Base-by-base conservation (phyloP, 768 basidiomycete genomes). In the Xanthoconium stramineum region DNA sequence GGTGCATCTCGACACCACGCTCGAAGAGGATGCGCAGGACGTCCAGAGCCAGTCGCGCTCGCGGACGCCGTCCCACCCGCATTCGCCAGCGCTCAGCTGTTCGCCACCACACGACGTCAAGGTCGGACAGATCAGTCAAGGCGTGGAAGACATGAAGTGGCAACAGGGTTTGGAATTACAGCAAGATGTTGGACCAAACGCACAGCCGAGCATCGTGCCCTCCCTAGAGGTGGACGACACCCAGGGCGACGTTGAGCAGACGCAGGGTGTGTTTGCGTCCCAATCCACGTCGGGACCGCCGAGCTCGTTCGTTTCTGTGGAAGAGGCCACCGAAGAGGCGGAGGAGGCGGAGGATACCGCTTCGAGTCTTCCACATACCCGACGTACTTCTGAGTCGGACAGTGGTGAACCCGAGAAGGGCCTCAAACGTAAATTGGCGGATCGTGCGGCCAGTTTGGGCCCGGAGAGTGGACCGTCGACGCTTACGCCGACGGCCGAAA, bases 51-150 rank as follows among this genome's bases (percentile, higher is more conserved):
- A 47, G 78, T 81, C 50, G 64, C 68, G 61, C 51, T 67, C 71
- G n/a, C 62, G 62, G 39, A 71, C 69, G 0, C 71, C 71, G 3
- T 68, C 73, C 6, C 47, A 65, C 19, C 64, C 72, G 2, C 60
- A 66, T 24, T 71, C 69, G 0, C 69, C 67, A 3, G 62, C 45
- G 5, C 63, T 69, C 33, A 77, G 78, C 50, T 78, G 76, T 52
- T 90, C 90, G n/a, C 88, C 90, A 5, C 86, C 84, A 4, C 82
- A 84, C 61, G 88, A 90, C 71, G 82, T 87, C 73, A 90, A 88
- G 75, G 83, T 88, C 55, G 80, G 86, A 50, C 88, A 89, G 74
- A 88, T 89, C 62, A 89, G 86, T 59, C 84, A 84, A 65, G 85
- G 86, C 29, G 88, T 90, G 33, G 88, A 89, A 69, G 89, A 90